Conservation (phyloP, 2,329 filamentous ascomycete genomes). For the Dothideomycetes sp. region DNA sequence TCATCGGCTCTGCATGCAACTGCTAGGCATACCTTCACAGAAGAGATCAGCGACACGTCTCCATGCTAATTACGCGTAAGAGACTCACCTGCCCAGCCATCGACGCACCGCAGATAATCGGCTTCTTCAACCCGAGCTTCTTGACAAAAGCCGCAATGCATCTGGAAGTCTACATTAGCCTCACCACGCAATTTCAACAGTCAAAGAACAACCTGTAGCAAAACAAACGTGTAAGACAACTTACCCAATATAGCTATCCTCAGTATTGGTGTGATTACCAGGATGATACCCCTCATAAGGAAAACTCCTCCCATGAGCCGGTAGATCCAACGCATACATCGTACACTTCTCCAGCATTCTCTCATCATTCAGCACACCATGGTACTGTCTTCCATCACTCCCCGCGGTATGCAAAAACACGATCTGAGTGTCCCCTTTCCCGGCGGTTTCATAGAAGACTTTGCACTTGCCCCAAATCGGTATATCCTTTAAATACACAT, state of each 20-base stretch:
- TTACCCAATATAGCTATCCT: constrained; percentile 12
- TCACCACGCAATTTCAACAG: constrained; percentile 19
- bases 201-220: no score
- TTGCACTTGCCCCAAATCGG: constrained; percentile 39
- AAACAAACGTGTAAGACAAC: no score
- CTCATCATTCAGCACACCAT: constrained; percentile 40
- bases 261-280: constrained; percentile 37
- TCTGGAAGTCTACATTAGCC: constrained; percentile 31
- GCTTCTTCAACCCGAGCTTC: constrained; percentile 30
- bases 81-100: constrained; percentile 36
- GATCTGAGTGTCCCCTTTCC: constrained; percentile 35
- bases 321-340: constrained; percentile 35
- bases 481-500: constrained; percentile 31
- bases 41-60: no score
- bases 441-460: constrained; percentile 38
- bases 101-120: constrained; percentile 39
- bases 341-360: constrained; percentile 34
- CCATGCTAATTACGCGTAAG: no score
- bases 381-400: constrained; percentile 35
- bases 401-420: constrained; percentile 26
- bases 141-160: constrained; percentile 35
- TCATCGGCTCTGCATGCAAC: constrained; percentile 36
- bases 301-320: constrained; percentile 38
- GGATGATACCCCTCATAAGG: constrained; percentile 30
- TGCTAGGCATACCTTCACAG: constrained; percentile 26